Evolutionary conservation across 257 asterid species (phyloP).

Genomic region (Anisodus acutangulus): DNA sequence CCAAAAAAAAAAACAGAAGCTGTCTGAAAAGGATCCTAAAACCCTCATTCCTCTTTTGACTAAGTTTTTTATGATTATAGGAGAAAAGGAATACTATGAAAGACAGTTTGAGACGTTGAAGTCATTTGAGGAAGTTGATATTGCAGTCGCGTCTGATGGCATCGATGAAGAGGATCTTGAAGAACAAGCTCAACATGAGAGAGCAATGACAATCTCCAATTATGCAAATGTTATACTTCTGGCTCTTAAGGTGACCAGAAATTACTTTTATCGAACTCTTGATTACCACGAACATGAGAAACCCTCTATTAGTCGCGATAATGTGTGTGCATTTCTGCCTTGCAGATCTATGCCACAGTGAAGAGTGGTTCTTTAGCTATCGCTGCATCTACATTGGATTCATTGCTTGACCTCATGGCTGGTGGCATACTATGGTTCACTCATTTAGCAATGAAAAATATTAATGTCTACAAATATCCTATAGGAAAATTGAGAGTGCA

Average conservation of each 20-base stretch:
- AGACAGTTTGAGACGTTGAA: slow-evolving; percentile 72
- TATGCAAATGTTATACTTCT: slow-evolving; percentile 73
- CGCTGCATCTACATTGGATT: slow-evolving; percentile 96
- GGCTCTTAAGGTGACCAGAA: slow-evolving; percentile 63
- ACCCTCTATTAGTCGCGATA: background rate
- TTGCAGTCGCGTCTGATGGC: slow-evolving; percentile 48
- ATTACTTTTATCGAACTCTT: background rate
- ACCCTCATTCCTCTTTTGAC: background rate
- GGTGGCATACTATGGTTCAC: slow-evolving; percentile 95
- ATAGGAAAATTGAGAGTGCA: slow-evolving; percentile 95
- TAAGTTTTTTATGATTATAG: slow-evolving; percentile 40
- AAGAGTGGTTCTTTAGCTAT: slow-evolving; percentile 86
- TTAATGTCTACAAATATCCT: slow-evolving; percentile 85
- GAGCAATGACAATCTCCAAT: slow-evolving; percentile 89
- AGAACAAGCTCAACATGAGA: slow-evolving; percentile 74
- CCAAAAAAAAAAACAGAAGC: background rate
- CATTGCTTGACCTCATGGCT: slow-evolving; percentile 93
- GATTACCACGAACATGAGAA: background rate
- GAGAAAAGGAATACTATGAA: slow-evolving; percentile 83
- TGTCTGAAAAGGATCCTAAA: background rate
- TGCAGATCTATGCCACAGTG: slow-evolving; percentile 72
- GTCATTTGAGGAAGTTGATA: slow-evolving; percentile 80
- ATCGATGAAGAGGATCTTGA: slow-evolving; percentile 66
- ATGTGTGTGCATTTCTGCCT: slow-evolving; percentile 7
- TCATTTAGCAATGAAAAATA: slow-evolving; percentile 78